Base-by-base conservation (phyloP, 768 basidiomycete species). In the Tephrocybe sp. region DNA sequence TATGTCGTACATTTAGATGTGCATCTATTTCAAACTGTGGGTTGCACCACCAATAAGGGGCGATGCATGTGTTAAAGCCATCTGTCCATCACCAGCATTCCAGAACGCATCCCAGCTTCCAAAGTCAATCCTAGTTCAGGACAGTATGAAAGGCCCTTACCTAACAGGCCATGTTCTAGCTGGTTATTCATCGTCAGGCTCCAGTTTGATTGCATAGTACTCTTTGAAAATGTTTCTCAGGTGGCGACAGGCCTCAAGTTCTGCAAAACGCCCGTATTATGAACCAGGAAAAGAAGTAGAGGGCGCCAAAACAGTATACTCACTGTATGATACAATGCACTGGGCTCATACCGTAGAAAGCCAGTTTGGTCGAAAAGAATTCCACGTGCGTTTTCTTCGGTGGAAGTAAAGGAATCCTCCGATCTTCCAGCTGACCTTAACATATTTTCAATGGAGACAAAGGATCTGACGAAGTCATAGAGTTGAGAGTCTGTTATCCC, bases 381-480 rank as follows among this genome's bases (percentile, higher is more conserved):
- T 48, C 36, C 8, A 38, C 25, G 24, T 5, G 48, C 48, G 12
- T 21, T 11, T 37, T 25, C 39, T 41, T 50, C 39, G 28, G 41
- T 25, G 23, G 9, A 50, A 50, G 15, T 50, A 41, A n/a, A 43
- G 34, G 34, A 43, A 43, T 18, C 49, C 41, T 33, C 28, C 28
- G 12, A 30, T 43, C 32, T 21, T 41, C 23, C 34, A 17, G 21
- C 20, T 25, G n/a, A 50, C 28, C 18, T 50, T 41, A 17, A 43
- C 40, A 43, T 50, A 43, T 42, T 43, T n/a, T n/a, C 41, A 7
- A 50, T 26, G 23, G 23, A 40, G 6, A 30, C 48, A 25, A 50
- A 50, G 2, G 48, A 40, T 34, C 49, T 12, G 28, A 43, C 21
- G 41, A 12, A 14, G 36, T 50, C 41, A 25, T 50, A 50, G 2